Conservation (phyloP, 1,284 basidiomycete genomes). For the Naganishia albida region DNA sequence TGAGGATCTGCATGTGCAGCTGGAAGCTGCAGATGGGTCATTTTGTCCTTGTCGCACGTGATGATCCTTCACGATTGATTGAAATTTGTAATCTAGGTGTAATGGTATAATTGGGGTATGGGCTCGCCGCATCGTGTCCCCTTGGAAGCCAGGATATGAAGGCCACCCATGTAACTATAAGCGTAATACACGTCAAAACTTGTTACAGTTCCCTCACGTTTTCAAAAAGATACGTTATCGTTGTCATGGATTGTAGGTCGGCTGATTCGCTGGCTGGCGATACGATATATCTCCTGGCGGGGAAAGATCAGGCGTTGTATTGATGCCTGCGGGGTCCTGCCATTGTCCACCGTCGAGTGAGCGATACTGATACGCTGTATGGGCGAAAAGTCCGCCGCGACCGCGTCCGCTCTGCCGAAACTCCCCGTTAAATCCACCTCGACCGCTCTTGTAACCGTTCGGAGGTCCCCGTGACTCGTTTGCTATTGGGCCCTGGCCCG, state of each 20-base stretch:
- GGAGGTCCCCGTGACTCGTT: too few relatives aligned
- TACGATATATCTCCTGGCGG: not conserved
- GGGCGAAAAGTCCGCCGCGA: not conserved
- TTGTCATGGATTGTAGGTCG: not conserved
- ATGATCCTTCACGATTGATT: too few relatives aligned
- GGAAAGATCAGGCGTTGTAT: not conserved
- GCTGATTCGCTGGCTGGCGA: not conserved
- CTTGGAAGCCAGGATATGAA: too few relatives aligned
- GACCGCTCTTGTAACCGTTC: too few relatives aligned
- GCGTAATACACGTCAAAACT: too few relatives aligned
- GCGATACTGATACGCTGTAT: not conserved
- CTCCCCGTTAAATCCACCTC: not conserved
- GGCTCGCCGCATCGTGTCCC: too few relatives aligned
- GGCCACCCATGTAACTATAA: too few relatives aligned
- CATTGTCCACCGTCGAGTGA: not conserved
- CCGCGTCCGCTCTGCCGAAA: not conserved
- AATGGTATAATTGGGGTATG: not conserved
- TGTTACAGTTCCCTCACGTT: too few relatives aligned
- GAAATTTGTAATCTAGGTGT: not conserved
- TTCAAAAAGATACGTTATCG: too few relatives aligned
- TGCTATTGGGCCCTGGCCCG: too few relatives aligned
- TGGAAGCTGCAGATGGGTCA: slow-evolving; percentile 55
- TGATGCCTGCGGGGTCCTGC: not conserved
- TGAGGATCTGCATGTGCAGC: slow-evolving; percentile 82
- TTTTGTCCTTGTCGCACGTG: slow-evolving; percentile 26